phyloP scores from a whole-genome alignment of 768 basidiomycete genomes.

The Boletellus emodensis region DNA sequence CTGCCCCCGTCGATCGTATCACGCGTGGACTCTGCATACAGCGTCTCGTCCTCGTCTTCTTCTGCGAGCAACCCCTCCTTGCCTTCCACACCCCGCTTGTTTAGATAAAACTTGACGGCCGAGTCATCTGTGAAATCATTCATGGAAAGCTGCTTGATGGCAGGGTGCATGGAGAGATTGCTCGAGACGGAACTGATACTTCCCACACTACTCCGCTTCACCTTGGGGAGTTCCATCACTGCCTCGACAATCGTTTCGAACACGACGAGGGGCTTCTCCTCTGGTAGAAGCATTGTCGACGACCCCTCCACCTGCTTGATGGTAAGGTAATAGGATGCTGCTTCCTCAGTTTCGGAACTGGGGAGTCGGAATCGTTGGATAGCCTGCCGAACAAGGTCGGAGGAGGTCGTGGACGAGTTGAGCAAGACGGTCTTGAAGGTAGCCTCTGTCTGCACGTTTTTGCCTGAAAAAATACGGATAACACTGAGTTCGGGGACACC shows the following conservation, averaged over 20 bases:
- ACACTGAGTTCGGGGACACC: constrained; percentile 85
- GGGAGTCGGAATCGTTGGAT: constrained; percentile 91
- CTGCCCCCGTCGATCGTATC: constrained; percentile 28
- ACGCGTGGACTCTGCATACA: constrained; percentile 35
- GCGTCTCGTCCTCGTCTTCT: constrained; percentile 40
- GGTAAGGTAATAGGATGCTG: constrained; percentile 75
- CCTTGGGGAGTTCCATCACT: constrained; percentile 76
- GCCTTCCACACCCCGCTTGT: constrained; percentile 49
- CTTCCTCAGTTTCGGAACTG: constrained; percentile 49
- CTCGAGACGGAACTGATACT: constrained; percentile 93
- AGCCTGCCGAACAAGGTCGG: constrained; percentile 86
- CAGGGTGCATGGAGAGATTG: constrained; percentile 91
- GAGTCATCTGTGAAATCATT: constrained; percentile 98
- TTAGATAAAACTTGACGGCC: constrained; percentile 93
- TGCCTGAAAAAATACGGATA: constrained; percentile 93
- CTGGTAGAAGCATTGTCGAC: constrained; percentile 63
- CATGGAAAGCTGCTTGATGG: constrained; percentile 91
- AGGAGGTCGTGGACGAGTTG: constrained; percentile 78
- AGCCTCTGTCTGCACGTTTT: constrained; percentile 85
- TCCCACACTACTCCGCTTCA: constrained; percentile 90
- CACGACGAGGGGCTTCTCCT: constrained; percentile 81
- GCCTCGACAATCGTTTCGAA: constrained; percentile 84
- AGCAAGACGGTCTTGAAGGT: constrained; percentile 98
- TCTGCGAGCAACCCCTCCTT: constrained; percentile 46
- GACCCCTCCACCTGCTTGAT: constrained; percentile 92